Evolutionary conservation across 1,139 yeast genomes (phyloP).

Genomic region (Candida smagusa): DNA sequence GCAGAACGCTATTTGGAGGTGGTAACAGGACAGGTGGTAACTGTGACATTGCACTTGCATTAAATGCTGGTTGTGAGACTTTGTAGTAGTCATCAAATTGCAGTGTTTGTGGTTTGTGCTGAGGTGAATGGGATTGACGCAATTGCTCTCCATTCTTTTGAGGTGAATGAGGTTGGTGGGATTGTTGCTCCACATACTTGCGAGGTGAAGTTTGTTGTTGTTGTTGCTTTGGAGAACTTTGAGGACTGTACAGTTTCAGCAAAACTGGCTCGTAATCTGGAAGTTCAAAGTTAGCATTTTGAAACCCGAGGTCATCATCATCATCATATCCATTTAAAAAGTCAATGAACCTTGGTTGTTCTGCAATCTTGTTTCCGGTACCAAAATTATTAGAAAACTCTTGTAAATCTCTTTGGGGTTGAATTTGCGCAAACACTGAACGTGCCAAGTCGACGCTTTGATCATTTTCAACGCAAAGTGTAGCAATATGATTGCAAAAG

Average conservation of each 20-base stretch:
- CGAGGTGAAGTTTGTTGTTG: not conserved
- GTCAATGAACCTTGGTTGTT: slow-evolving; percentile 49
- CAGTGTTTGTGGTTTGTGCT: slow-evolving; percentile 4
- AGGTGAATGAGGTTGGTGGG: slow-evolving; percentile 1
- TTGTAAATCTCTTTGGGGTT: slow-evolving; percentile 57
- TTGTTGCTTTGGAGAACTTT: slow-evolving; percentile 1
- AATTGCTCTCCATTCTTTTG: slow-evolving; percentile 2
- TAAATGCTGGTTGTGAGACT: slow-evolving; percentile 1
- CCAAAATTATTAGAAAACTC: slow-evolving; percentile 54
- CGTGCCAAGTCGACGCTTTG: slow-evolving; percentile 72
- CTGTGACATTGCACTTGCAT: not conserved
- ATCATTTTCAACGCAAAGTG: slow-evolving; percentile 77
- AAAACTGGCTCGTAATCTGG: slow-evolving; percentile 37
- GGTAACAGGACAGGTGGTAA: slow-evolving; percentile 13
- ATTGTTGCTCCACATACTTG: not conserved
- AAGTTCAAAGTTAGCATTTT: slow-evolving; percentile 29
- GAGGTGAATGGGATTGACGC: slow-evolving; percentile 1
- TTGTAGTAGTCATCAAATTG: too few relatives aligned
- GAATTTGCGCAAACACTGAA: slow-evolving; percentile 64
- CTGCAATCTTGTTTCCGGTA: slow-evolving; percentile 63
- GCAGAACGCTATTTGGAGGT: slow-evolving; percentile 7
- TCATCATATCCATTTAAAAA: slow-evolving; percentile 37
- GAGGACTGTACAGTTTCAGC: slow-evolving; percentile 25
- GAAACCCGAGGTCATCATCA: slow-evolving; percentile 13
- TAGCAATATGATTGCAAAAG: slow-evolving; percentile 72